Base-by-base conservation (phyloP, 192 early-diverging fungal species). In the Podila horticola region DNA sequence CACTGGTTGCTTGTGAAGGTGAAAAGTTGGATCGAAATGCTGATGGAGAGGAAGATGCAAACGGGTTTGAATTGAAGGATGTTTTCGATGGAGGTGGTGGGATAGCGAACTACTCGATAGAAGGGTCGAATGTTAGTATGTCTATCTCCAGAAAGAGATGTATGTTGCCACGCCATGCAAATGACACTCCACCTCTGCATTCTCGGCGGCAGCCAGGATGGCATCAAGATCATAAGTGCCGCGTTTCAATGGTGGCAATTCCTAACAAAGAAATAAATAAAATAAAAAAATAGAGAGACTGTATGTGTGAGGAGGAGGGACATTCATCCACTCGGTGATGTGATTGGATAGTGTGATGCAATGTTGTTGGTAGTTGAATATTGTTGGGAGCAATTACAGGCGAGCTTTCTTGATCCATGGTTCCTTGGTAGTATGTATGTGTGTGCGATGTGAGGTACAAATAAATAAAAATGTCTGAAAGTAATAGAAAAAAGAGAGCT, bases 211-310 rank as follows among this genome's bases (percentile, higher is more conserved):
- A 1, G 76, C 76, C 2, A 81, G 66, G 55, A 81, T 81, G 70
- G 76, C 76, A 41, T 81, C 76, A 62, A 81, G 69, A 68, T 81
- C 71, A 30, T 81, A 81, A 1, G 76, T 59, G 60, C 76, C 76
- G 38, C 76, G 66, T 62, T 72, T 72, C 61, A 81, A 59, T 10
- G 76, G 76, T 29, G 76, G 76, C 36, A 81, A 66, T 72, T 81
- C 76, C 76, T 81, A 62, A 1, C 30, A 33, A 36, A 13, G 17
- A 65, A 19, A 49, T n/a, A 33, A 17, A 59, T 4, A 29, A 65
- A 33, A 59, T 8, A 58, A 38, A 66, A 34, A 15, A 41, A 38
- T 34, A 34, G 7, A 50, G 12, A 34, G 31, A 22, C 31, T 5
- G 4, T 34, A n/a, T n/a, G n/a, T 41, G n/a, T 31, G 48, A 20